Percentiles rank a stretch among this genome's conserved stretches.
phyloP scores from a whole-genome alignment of 2,329 filamentous ascomycete genomes.

The Spiromastix sp. region DNA sequence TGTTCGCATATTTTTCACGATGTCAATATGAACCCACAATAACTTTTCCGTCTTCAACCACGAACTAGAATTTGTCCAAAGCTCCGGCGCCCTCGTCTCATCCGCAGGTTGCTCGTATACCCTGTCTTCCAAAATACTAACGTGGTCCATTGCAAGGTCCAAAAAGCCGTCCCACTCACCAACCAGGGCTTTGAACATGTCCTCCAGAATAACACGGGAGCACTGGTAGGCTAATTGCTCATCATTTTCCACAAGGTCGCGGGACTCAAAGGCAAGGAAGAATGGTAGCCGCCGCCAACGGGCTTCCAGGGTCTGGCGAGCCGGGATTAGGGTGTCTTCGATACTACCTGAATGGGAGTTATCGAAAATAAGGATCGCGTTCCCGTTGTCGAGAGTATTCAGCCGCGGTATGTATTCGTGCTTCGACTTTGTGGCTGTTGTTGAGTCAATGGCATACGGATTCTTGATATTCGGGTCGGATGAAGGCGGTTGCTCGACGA shows the following conservation, averaged over 20 bases:
- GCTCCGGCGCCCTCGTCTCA: conserved; percentile 40
- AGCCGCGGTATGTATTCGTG: conserved; percentile 31
- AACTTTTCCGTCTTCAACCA: conserved; percentile 46
- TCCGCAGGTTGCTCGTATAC: conserved; percentile 46
- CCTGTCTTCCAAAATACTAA: conserved; percentile 40
- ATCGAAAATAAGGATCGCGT: conserved; percentile 45
- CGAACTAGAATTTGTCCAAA: conserved; percentile 40
- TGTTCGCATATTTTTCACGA: conserved; percentile 36
- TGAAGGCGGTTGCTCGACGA: conserved; percentile 22
- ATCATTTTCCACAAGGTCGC: conserved; percentile 30
- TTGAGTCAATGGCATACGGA: conserved; percentile 32
- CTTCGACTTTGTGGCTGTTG: conserved; percentile 19
- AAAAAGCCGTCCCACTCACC: conserved; percentile 38
- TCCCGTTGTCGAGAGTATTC: conserved; percentile 38
- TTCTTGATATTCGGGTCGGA: conserved; percentile 34
- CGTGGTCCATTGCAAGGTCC: conserved; percentile 37
- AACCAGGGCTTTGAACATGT: conserved; percentile 39
- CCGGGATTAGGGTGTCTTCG: conserved; percentile 40
- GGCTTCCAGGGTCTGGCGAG: conserved; percentile 41
- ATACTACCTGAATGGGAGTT: conserved; percentile 37
- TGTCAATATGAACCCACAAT: conserved; percentile 40
- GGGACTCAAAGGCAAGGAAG: conserved; percentile 33
- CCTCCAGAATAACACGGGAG: conserved; percentile 40
- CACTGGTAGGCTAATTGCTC: conserved; percentile 36
- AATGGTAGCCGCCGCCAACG: conserved; percentile 44